Conservation (phyloP, 768 basidiomycete genomes). For the Gautieria morchelliformis region DNA sequence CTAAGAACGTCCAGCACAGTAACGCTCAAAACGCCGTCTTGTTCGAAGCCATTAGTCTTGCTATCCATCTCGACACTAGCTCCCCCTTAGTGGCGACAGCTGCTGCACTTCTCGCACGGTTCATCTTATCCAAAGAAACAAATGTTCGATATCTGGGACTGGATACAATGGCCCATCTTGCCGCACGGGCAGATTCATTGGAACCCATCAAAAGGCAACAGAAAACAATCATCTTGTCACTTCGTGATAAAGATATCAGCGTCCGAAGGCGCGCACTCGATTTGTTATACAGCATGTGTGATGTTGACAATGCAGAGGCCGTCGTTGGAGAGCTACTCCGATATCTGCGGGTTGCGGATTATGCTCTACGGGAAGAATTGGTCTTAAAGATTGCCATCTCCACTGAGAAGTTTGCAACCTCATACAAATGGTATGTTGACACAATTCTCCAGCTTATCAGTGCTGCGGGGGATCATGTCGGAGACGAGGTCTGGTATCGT, state of each 20-base stretch:
- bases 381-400: constrained; percentile 97
- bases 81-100: constrained; percentile 84
- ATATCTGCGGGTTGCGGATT: constrained; percentile 94
- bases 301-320: constrained; percentile 89
- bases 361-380: constrained; percentile 95
- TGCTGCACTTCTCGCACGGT: constrained; percentile 84
- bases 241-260: constrained; percentile 96
- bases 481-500: constrained; percentile 99
- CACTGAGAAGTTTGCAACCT: constrained; percentile 97
- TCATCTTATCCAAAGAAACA: constrained; percentile 97
- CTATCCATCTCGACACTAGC: constrained; percentile 89
- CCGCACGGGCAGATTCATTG: constrained; percentile 84
- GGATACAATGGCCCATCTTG: constrained; percentile 97
- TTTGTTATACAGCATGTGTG: constrained; percentile 98
- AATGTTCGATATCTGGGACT: constrained; percentile 96
- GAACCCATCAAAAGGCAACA: constrained; percentile 93
- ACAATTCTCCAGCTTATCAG: constrained; percentile 94
- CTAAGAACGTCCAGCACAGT: constrained; percentile 94
- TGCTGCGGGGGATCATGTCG: constrained; percentile 96
- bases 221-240: constrained; percentile 85
- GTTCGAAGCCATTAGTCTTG: constrained; percentile 94
- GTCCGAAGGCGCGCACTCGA: constrained; percentile 91
- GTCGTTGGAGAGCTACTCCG: constrained; percentile 93
- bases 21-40: constrained; percentile 98
- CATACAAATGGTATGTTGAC: constrained; percentile 99